Percentiles rank a stretch among this genome's conserved stretches.
Conservation (phyloP, 805 yeast genomes). For the Yarrowia yakushimensis region DNA sequence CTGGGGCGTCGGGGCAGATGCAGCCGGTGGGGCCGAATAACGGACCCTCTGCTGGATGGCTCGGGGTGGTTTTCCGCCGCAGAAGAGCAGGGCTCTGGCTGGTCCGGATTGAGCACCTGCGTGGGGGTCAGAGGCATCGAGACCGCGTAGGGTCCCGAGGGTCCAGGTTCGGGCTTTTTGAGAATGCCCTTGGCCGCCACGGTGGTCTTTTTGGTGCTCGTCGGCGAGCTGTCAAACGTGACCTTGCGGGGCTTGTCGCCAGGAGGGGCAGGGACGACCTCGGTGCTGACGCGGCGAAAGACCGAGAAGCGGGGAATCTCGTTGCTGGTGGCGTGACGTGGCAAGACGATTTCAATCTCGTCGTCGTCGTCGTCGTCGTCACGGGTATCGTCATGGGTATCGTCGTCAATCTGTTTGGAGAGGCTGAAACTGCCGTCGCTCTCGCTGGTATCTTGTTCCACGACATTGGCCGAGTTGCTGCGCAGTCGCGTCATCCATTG, state of each 20-base stretch:
- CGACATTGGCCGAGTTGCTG: background rate
- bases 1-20: conserved; percentile 7
- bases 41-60: background rate
- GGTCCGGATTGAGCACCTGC: background rate
- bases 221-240: background rate
- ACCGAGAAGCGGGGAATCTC: conserved; percentile 6
- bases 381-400: too few species aligned
- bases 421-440: background rate
- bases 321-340: conserved; percentile 15
- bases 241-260: background rate
- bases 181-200: conserved; percentile 6
- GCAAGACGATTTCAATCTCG: conserved; percentile 7
- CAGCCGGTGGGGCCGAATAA: background rate
- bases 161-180: conserved; percentile 2
- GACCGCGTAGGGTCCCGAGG: background rate
- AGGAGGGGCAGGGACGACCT: background rate
- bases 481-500: conserved; percentile 21
- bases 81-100: background rate
- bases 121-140: background rate
- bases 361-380: conserved; percentile 20
- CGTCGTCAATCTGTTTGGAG: background rate
- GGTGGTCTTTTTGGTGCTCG: background rate
- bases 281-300: background rate
- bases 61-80: background rate
- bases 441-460: conserved; percentile 2